Base-by-base conservation (phyloP, 2,329 filamentous ascomycete species). In the Lachnellula occidentalis region DNA sequence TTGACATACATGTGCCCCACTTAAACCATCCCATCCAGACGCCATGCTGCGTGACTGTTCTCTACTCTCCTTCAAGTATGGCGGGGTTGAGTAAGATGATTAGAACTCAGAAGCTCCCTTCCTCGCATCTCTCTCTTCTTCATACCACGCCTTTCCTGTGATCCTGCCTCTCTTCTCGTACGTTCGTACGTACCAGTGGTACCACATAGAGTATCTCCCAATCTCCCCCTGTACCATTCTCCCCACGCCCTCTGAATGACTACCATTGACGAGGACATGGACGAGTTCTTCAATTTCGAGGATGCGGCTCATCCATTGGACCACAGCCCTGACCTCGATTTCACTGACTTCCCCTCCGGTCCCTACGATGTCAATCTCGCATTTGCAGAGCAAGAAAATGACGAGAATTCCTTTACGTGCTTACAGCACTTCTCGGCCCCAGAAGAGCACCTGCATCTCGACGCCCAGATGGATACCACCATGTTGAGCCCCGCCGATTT, bases 271-370 rank as follows among this genome's bases (percentile, higher is more conserved):
- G 68, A 70, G 2, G 72, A 68, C n/a, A 73, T 76, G 60, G 82
- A 86, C 53, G 78, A 85, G 58, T 83, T 86, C 66, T 79, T 88
- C 68, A 75, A 83, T 66, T 85, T 82, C 80, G 79, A 83, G 62
- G 70, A 76, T 55, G 73, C 75, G 48, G 76, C 71, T 45, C 58
- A 55, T 22, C 52, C 60, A 36, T 31, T 59, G 34, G 48, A 54
- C 42, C 27, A 19, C 43, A 45, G 50, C 12, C 45, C 55, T 19
- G 52, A 55, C 49, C 41, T 56, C 36, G 58, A 60, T 39, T 55
- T 59, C 22, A 55, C 55, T 31, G 45, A 64, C 31, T 53, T 60
- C 37, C 22, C 53, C 34, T 58, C 67, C 34, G 60, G 66, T 48
- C 66, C 71, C 39, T 69, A 72, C 57, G 70, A 74, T 60, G 69